phyloP scores from a whole-genome alignment of 2,329 filamentous ascomycete genomes.

The Ceratocystiopsis sp. region DNA sequence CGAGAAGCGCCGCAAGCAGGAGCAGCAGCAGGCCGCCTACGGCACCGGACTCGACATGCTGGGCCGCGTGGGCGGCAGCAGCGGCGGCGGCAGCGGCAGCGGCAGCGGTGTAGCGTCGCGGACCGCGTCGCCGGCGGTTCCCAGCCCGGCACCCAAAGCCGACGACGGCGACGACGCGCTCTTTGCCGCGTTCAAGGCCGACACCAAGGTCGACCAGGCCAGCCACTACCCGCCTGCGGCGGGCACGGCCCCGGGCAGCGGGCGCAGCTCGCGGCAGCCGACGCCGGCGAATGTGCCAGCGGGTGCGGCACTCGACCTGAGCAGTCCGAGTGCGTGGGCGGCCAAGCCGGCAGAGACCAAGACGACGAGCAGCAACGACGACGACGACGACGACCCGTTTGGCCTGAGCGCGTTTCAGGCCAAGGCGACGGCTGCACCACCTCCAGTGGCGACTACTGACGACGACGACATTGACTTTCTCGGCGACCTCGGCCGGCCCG shows the following conservation, averaged over 20 bases:
- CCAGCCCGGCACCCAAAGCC: constrained; percentile 10
- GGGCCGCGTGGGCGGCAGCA: too few species aligned
- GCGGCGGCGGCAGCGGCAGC: constrained; percentile 2
- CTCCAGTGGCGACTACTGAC: constrained; percentile 9
- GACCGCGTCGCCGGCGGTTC: constrained; percentile 25
- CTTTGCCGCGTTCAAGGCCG: constrained; percentile 49
- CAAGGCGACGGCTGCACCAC: constrained; percentile 12
- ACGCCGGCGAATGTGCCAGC: constrained; percentile 25
- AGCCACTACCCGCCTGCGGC: constrained; percentile 45
- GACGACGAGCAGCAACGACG: constrained; percentile 13
- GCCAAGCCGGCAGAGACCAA: too few species aligned
- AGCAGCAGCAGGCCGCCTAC: constrained; percentile 60
- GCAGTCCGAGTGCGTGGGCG: constrained; percentile 38
- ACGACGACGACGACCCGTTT: constrained; percentile 78
- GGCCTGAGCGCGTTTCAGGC: constrained; percentile 51
- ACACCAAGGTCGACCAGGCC: constrained; percentile 49
- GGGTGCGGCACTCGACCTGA: constrained; percentile 33
- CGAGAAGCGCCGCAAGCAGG: constrained; percentile 55
- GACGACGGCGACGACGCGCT: constrained; percentile 39
- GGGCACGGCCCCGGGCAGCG: too few species aligned
- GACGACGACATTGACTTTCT: constrained; percentile 49
- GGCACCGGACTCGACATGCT: constrained; percentile 58
- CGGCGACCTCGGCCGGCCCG: constrained; percentile 45
- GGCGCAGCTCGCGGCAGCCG: constrained; percentile 18
- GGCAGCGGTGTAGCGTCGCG: constrained; percentile 29